A percentile compares a stretch with the other conserved stretches of the same genome.
These are phyloP conservation scores for Malassezia obtusa DNA, from an alignment of 1,284 basidiomycete genomes.

Conservation along the genomic window DNA sequence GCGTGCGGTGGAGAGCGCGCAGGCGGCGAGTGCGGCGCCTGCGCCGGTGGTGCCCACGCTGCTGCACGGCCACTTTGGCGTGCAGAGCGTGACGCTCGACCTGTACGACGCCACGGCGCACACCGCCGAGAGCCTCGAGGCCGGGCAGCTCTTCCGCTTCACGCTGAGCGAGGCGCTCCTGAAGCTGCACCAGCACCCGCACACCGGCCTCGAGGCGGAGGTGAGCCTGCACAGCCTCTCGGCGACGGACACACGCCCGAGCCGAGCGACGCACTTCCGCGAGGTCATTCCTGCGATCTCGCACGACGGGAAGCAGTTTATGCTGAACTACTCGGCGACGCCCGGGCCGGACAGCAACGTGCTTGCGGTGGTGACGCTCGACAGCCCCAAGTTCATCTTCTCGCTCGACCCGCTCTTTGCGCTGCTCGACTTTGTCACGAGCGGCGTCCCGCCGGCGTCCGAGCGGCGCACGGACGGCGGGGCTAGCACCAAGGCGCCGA, in stretches of 20 bases:
- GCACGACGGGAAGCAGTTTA: conserved; percentile 85
- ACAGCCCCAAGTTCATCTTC: conserved; percentile 87
- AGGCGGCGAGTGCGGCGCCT: background rate
- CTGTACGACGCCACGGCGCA: conserved; percentile 5
- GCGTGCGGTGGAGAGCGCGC: background rate
- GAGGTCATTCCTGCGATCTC: conserved; percentile 88
- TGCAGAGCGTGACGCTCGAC: conserved; percentile 1
- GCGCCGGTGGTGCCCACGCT: background rate
- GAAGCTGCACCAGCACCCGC: conserved; percentile 71
- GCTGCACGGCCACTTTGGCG: conserved; percentile 1
- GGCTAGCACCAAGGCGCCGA: background rate
- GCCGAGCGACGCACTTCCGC: conserved; percentile 68
- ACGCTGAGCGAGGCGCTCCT: conserved; percentile 71
- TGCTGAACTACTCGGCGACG: conserved; percentile 77
- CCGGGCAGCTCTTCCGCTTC: conserved; percentile 9
- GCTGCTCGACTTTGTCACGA: conserved; percentile 67
- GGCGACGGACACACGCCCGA: conserved; percentile 75
- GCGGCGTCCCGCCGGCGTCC: background rate
- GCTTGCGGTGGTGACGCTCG: conserved; percentile 74
- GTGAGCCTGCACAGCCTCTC: conserved; percentile 80
- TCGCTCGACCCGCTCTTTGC: conserved; percentile 86
- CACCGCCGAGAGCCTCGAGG: background rate
- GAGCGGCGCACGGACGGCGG: background rate
- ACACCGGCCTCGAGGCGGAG: conserved; percentile 76
- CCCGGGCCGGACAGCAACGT: conserved; percentile 55